phyloP scores from a whole-genome alignment of 768 basidiomycete species.

The Tulasnella sp. region DNA sequence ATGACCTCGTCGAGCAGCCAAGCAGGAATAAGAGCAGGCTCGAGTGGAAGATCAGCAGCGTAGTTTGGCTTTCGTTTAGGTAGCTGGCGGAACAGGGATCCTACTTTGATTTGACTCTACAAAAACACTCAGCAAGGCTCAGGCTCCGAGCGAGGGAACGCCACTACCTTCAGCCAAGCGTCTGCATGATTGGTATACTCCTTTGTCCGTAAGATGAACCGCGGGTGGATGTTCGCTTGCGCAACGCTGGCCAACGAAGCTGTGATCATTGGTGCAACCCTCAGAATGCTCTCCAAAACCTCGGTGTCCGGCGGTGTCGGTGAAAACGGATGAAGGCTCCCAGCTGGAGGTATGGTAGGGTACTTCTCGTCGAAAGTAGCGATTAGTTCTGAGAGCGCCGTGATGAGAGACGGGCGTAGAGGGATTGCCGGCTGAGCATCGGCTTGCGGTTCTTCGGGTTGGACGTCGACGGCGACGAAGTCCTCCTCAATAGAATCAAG shows the following conservation, averaged over 20 bases:
- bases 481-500: conserved; percentile 4
- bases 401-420: background rate
- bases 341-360: background rate
- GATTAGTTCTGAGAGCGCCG: conserved; percentile 1
- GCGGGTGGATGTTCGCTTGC: background rate
- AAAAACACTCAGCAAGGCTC: background rate
- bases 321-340: conserved; percentile 4
- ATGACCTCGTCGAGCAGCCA: conserved; percentile 52
- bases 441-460: background rate
- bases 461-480: background rate
- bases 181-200: conserved; percentile 11
- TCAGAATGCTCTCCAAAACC: conserved; percentile 2
- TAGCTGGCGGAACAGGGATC: background rate
- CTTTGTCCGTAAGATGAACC: background rate
- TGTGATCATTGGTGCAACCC: background rate
- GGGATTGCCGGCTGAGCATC: background rate
- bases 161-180: background rate
- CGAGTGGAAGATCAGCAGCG: conserved; percentile 53
- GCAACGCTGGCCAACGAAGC: background rate
- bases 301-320: conserved; percentile 11
- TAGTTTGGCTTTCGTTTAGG: conserved; percentile 25
- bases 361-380: conserved; percentile 7
- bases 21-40: conserved; percentile 32
- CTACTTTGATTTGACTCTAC: conserved; percentile 3
- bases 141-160: background rate